These are phyloP conservation scores for Novakomyces olei DNA, from an alignment of 805 yeast species.

Conservation along the genomic window DNA sequence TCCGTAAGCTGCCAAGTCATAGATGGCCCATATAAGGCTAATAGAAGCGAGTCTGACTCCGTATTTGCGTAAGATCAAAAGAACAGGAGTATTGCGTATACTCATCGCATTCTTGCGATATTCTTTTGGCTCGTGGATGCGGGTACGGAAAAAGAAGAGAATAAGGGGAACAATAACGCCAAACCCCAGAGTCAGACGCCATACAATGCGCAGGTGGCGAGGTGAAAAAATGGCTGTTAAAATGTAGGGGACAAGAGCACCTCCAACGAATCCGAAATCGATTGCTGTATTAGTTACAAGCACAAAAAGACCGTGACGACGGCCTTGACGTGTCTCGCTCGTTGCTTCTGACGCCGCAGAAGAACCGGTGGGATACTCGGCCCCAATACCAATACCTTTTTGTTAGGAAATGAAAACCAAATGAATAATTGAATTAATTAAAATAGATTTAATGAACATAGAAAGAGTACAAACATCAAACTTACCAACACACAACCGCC, in stretches of 20 bases:
- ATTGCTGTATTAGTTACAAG: conserved; percentile 81
- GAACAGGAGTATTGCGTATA: conserved; percentile 39
- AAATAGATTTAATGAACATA: too few species aligned
- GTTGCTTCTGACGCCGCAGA: conserved; percentile 88
- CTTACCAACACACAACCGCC: conserved; percentile 69
- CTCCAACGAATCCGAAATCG: conserved; percentile 63
- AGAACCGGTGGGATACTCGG: conserved; percentile 84
- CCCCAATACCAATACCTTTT: conserved; percentile 79
- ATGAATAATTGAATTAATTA: too few species aligned
- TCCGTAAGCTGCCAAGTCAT: conserved; percentile 72
- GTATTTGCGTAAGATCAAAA: conserved; percentile 51
- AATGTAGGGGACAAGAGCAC: conserved; percentile 72
- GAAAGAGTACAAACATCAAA: too few species aligned
- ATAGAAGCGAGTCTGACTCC: conserved; percentile 59
- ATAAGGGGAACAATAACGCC: conserved; percentile 77
- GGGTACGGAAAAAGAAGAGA: conserved; percentile 54
- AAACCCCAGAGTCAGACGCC: conserved; percentile 78
- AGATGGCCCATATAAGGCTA: conserved; percentile 69
- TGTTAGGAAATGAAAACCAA: too few species aligned
- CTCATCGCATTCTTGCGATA: conserved; percentile 53
- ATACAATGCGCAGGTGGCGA: conserved; percentile 52
- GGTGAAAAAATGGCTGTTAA: conserved; percentile 60
- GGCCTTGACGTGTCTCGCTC: conserved; percentile 51
- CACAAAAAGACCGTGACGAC: conserved; percentile 69
- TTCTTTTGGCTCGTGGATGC: conserved; percentile 49